A percentile compares a stretch with the other conserved stretches of the same genome.
Conservation (phyloP, 371 early-diverging fungal species). For the Mortierella sp. region DNA sequence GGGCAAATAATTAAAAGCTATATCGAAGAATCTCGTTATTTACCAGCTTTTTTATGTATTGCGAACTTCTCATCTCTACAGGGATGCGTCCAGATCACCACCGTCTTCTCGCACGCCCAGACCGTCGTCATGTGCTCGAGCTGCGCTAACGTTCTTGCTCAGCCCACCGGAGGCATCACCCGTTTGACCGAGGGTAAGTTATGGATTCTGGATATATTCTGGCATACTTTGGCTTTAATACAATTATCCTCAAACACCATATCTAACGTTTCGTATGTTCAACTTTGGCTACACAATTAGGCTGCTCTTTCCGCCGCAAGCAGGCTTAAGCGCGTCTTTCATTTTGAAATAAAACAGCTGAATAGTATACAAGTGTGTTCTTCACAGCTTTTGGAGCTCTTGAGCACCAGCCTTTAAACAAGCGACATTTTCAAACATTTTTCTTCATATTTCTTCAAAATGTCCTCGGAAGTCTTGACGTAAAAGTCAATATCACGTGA, state of each 20-base stretch:
- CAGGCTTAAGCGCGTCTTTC: slow-evolving; percentile 52
- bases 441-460: not conserved
- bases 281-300: slow-evolving; percentile 15
- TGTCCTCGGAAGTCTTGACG: too few relatives aligned
- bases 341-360: slow-evolving; percentile 49
- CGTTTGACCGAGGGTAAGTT: slow-evolving; percentile 91
- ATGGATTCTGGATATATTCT: not conserved
- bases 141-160: slow-evolving; percentile 98
- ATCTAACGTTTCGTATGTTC: not conserved
- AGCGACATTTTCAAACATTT: not conserved
- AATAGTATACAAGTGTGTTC: slow-evolving; percentile 22
- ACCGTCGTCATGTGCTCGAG: slow-evolving; percentile 98
- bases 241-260: not conserved
- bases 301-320: slow-evolving; percentile 61
- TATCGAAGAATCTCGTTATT: slow-evolving; percentile 5
- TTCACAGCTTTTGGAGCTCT: not conserved
- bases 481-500: slow-evolving; percentile 1
- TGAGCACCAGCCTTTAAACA: not conserved
- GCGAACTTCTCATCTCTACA: slow-evolving; percentile 2
- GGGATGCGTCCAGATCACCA: slow-evolving; percentile 98
- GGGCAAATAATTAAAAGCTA: not conserved
- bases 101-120: slow-evolving; percentile 99
- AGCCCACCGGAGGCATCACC: slow-evolving; percentile 99
- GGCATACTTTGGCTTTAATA: not conserved
- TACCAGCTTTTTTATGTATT: not conserved